Conservation (phyloP, 2,329 filamentous ascomycete genomes). For the Rasamsonia emersonii region DNA sequence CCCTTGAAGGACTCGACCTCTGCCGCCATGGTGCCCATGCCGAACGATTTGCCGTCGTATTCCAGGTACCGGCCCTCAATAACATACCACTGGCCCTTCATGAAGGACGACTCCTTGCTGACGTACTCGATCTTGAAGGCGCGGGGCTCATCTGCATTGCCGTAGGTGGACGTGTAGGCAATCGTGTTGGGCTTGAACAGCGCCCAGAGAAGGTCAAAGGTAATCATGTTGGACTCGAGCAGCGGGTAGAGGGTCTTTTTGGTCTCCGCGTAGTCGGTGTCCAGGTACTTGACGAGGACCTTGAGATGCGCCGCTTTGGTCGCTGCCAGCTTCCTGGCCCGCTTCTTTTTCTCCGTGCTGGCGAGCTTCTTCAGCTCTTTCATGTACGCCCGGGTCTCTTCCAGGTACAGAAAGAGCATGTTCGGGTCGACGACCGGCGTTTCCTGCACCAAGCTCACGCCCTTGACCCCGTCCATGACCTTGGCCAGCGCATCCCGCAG, state of each 20-base stretch:
- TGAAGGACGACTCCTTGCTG: slow-evolving; percentile 59
- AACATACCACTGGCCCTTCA: slow-evolving; percentile 66
- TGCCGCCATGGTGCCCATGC: slow-evolving; percentile 60
- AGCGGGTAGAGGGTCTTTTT: slow-evolving; percentile 77
- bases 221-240: slow-evolving; percentile 73
- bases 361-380: slow-evolving; percentile 58
- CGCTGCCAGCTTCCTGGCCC: slow-evolving; percentile 26
- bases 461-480: slow-evolving; percentile 68
- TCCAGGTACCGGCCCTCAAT: slow-evolving; percentile 71
- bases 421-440: slow-evolving; percentile 65
- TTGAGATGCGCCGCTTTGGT: slow-evolving; percentile 49
- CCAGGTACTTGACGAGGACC: slow-evolving; percentile 65
- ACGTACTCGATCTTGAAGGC: slow-evolving; percentile 75
- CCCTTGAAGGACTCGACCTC: slow-evolving; percentile 72
- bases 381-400: slow-evolving; percentile 59
- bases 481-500: slow-evolving; percentile 62
- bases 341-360: slow-evolving; percentile 47
- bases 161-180: slow-evolving; percentile 69
- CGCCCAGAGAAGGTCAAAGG: slow-evolving; percentile 81
- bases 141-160: slow-evolving; percentile 64
- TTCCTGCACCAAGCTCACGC: slow-evolving; percentile 71
- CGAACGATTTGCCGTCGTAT: slow-evolving; percentile 80
- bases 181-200: slow-evolving; percentile 81
- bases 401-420: slow-evolving; percentile 65
- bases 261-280: slow-evolving; percentile 67